phyloP scores from a whole-genome alignment of 2,329 filamentous ascomycete species.

The Elsinoe batatas region DNA sequence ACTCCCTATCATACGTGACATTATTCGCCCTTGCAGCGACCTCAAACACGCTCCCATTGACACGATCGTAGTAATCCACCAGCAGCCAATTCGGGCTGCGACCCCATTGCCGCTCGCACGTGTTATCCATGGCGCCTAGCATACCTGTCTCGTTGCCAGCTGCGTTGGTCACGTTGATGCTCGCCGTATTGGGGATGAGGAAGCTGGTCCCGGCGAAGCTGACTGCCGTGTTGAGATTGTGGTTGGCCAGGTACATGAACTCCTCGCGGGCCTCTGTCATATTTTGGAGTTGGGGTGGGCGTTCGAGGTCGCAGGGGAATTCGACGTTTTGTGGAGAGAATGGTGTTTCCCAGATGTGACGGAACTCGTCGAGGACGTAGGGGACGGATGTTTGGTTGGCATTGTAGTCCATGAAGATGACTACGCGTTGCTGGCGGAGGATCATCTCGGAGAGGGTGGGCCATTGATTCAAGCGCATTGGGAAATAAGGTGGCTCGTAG shows the following conservation, averaged over 20 bases:
- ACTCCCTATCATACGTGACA: constrained; percentile 54
- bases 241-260: constrained; percentile 74
- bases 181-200: constrained; percentile 60
- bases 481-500: constrained; percentile 61
- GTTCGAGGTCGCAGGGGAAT: constrained; percentile 71
- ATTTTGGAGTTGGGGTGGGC: constrained; percentile 56
- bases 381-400: constrained; percentile 70
- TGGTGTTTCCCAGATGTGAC: constrained; percentile 81
- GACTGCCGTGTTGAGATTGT: constrained; percentile 78
- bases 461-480: constrained; percentile 68
- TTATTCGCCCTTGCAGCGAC: constrained; percentile 62
- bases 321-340: constrained; percentile 60
- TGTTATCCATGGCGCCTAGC: constrained; percentile 53
- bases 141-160: constrained; percentile 51
- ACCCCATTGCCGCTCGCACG: constrained; percentile 51
- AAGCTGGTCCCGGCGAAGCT: constrained; percentile 53
- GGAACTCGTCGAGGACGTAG: constrained; percentile 81
- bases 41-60: constrained; percentile 64
- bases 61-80: constrained; percentile 73
- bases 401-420: constrained; percentile 78
- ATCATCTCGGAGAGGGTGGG: constrained; percentile 74
- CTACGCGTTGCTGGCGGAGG: constrained; percentile 52
- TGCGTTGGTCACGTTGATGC: constrained; percentile 64
- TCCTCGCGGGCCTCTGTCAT: constrained; percentile 43
- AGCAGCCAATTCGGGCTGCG: constrained; percentile 68